Conservation (phyloP, 2,329 filamentous ascomycete genomes). For the Davidsoniella virescens region DNA sequence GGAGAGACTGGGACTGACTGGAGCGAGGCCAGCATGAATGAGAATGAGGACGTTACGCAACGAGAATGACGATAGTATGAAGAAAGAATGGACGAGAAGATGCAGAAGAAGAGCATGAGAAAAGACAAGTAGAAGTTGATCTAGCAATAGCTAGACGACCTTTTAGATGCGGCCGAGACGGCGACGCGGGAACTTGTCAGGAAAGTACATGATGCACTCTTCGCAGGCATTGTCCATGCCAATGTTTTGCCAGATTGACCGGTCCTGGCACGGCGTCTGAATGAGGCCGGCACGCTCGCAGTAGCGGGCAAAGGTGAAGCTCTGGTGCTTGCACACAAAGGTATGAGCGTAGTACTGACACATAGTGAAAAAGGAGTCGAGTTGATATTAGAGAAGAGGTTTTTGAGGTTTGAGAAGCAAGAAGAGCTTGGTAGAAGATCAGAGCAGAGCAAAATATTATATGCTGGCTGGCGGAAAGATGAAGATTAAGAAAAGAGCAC, state of each 20-base stretch:
- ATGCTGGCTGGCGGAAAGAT: background rate
- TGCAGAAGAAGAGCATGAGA: background rate
- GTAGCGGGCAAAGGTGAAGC: conserved; percentile 22
- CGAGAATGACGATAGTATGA: background rate
- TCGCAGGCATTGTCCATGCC: conserved; percentile 22
- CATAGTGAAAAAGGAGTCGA: conserved; percentile 16
- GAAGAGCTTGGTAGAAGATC: background rate
- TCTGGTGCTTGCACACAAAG: conserved; percentile 22
- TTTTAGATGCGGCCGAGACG: conserved; percentile 7
- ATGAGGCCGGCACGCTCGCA: conserved; percentile 22
- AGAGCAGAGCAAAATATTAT: background rate
- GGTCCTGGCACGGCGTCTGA: conserved; percentile 22
- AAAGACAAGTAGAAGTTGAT: background rate
- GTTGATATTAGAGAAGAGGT: background rate
- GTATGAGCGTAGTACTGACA: conserved; percentile 25
- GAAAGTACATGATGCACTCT: conserved; percentile 20
- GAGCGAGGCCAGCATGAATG: no score
- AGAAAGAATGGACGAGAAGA: background rate
- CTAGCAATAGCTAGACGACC: background rate
- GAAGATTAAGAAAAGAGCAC: background rate
- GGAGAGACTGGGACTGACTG: no score
- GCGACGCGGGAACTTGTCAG: conserved; percentile 16
- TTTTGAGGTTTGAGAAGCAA: background rate
- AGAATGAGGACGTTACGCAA: background rate
- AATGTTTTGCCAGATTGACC: conserved; percentile 23